Evolutionary conservation across 2,329 filamentous ascomycete species (phyloP), one percentile per base, ranked within the genome.

Genomic region (Cladosporium velox): DNA sequence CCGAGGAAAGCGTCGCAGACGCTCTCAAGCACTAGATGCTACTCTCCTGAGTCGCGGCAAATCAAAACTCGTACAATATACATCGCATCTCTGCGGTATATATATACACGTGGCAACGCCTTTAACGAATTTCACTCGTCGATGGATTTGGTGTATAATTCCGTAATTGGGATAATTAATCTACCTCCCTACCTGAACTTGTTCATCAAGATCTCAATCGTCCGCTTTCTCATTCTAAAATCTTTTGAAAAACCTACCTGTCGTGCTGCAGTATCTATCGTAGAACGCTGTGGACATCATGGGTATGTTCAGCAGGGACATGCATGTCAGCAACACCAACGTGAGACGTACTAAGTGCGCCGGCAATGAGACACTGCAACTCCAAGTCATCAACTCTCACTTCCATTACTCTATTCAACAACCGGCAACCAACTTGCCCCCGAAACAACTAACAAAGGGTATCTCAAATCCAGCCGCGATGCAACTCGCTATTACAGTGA

Each of bases 381-480:
- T 44, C 7, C 38, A 44, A n/a, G 5, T 44, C 38, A 44, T 44
- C 5, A 7, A 21, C n/a, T 47, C 41, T 10, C 41, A 47, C 41
- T 47, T 47, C n/a, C n/a, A 47, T 47, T 24, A 47, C 1, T 21
- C 41, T 47, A 47, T 47, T 47, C 10, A 21, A 47, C n/a, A 21
- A 2, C 2, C 2, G 41, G 41, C 41, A 47, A 21, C 26, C 51
- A 30, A n/a, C 26, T 54, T 26, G 30, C 30, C 30, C 51, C 26
- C 24, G 24, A 15, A 10, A 32, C n/a, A 4, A 49, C 35, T 49
- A 30, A 60, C 26, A 38, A 44, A 60, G 58, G 58, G 58, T 60
- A 60, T 60, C 58, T 60, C 24, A 44, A 60, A 47, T 47, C 35
- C 21, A 60, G 58, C 51, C 28, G 35, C 58, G 21, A 60, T 47